Percentiles rank a stretch among this genome's conserved stretches.
These are phyloP conservation scores for Penicillium cinerascens DNA, from an alignment of 495 filamentous ascomycete species.

Conservation along the genomic window DNA sequence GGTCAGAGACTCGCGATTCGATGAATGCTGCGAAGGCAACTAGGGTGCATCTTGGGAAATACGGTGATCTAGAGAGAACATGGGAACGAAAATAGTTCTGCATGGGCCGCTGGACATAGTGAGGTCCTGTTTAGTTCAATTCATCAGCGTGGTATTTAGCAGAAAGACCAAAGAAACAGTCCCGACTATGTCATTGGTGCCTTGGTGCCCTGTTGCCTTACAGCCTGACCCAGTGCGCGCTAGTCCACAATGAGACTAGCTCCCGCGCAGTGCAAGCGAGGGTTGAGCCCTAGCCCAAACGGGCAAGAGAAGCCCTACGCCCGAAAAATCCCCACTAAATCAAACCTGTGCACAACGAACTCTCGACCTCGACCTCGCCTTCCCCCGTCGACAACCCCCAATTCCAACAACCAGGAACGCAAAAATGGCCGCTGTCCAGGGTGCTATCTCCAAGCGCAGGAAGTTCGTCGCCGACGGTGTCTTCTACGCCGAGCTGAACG, in stretches of 20 bases:
- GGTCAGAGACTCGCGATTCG: neutral
- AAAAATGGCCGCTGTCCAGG: conserved; percentile 66
- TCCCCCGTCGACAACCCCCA: conserved; percentile 37
- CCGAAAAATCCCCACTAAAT: conserved; percentile 46
- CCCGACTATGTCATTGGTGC: conserved; percentile 6
- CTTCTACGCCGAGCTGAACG: conserved; percentile 99
- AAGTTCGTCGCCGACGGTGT: conserved; percentile 99
- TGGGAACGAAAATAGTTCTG: neutral
- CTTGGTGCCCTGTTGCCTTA: conserved; percentile 12
- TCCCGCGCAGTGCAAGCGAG: conserved; percentile 36
- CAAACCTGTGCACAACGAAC: conserved; percentile 22
- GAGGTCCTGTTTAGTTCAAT: neutral
- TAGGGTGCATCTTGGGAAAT: neutral
- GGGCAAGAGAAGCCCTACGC: conserved; percentile 38
- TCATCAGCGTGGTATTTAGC: neutral
- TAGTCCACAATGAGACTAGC: conserved; percentile 22
- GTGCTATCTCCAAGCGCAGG: conserved; percentile 89
- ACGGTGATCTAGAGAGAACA: neutral
- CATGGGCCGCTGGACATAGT: conserved; percentile 2
- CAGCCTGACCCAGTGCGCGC: conserved; percentile 1
- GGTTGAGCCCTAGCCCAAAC: conserved; percentile 42
- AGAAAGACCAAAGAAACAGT: neutral
- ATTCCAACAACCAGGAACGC: conserved; percentile 38
- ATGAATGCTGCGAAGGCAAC: neutral
- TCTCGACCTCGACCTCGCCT: conserved; percentile 35